phyloP scores from a whole-genome alignment of 352 stramenopile genomes.

The Phytophthora syringae region DNA sequence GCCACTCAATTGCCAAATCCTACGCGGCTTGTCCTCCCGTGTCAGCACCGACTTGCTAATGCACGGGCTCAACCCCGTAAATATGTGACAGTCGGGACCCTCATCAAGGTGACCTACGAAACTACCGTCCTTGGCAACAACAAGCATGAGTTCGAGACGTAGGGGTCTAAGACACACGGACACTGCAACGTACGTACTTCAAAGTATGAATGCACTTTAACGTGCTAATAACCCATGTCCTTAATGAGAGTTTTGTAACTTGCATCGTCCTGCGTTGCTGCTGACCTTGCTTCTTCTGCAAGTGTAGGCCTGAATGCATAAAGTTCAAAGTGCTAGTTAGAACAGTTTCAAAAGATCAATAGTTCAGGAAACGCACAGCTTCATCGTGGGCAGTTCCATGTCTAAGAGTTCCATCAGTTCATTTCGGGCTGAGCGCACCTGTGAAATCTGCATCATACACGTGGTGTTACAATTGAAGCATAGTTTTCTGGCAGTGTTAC shows the following conservation, averaged over 20 bases:
- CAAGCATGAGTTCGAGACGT: conserved; percentile 38
- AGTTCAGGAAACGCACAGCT: conserved; percentile 42
- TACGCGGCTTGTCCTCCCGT: no score
- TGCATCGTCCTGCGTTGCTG: conserved; percentile 11
- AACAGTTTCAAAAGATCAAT: background rate
- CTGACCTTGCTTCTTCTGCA: conserved; percentile 1
- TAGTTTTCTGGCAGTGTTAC: background rate
- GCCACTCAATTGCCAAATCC: no score
- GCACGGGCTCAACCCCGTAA: no score
- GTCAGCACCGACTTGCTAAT: no score
- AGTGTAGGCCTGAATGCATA: background rate
- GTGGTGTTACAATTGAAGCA: background rate
- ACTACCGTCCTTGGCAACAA: conserved; percentile 43
- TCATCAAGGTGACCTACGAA: conserved; percentile 72
- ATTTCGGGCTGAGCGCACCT: conserved; percentile 61
- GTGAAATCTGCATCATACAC: conserved; percentile 44
- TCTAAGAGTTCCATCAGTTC: conserved; percentile 68
- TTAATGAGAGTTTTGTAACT: conserved; percentile 78
- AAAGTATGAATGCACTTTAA: conserved; percentile 7
- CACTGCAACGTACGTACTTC: conserved; percentile 20
- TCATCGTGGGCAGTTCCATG: conserved; percentile 68
- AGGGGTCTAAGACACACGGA: conserved; percentile 5
- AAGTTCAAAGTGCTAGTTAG: background rate
- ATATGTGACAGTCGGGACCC: no score
- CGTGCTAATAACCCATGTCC: conserved; percentile 77